Evolutionary conservation across 352 stramenopile species (phyloP).

Genomic region (Phytophthora idaei): DNA sequence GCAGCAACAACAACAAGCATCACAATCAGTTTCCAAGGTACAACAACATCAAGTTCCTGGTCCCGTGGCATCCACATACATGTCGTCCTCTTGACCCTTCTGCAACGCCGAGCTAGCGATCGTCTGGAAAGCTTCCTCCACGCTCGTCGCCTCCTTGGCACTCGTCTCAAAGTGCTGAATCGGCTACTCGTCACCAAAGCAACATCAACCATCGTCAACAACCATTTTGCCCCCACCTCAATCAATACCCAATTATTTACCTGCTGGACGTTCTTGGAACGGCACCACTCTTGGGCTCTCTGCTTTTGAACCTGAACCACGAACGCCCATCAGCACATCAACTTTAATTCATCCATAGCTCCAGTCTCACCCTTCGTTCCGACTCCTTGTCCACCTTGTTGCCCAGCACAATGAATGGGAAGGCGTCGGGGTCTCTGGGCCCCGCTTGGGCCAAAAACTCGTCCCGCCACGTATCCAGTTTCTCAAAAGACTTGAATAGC

Average conservation of each 20-base stretch:
- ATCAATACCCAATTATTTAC: constrained; percentile 21
- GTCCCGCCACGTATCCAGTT: constrained; percentile 97
- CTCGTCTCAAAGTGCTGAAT: constrained; percentile 98
- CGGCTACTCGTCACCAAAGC: constrained; percentile 42
- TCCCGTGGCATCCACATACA: constrained; percentile 45
- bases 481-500: constrained; percentile 93
- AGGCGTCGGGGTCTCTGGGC: constrained; percentile 90
- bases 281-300: constrained; percentile 94
- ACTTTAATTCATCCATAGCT: neutral
- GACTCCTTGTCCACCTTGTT: constrained; percentile 98
- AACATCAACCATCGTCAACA: constrained; percentile 1
- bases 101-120: constrained; percentile 90
- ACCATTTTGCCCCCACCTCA: neutral
- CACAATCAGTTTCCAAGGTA: neutral
- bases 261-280: constrained; percentile 82
- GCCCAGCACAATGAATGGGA: constrained; percentile 98
- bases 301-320: constrained; percentile 70
- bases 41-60: neutral
- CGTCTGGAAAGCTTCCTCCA: constrained; percentile 96
- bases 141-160: constrained; percentile 96
- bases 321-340: neutral
- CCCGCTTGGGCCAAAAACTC: constrained; percentile 96
- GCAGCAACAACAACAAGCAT: constrained; percentile 5
- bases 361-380: constrained; percentile 63
- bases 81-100: constrained; percentile 88